Percentiles rank a stretch among this genome's conserved stretches.
phyloP scores from a whole-genome alignment of 2,329 filamentous ascomycete genomes.

The Ophiostoma angusticollis region DNA sequence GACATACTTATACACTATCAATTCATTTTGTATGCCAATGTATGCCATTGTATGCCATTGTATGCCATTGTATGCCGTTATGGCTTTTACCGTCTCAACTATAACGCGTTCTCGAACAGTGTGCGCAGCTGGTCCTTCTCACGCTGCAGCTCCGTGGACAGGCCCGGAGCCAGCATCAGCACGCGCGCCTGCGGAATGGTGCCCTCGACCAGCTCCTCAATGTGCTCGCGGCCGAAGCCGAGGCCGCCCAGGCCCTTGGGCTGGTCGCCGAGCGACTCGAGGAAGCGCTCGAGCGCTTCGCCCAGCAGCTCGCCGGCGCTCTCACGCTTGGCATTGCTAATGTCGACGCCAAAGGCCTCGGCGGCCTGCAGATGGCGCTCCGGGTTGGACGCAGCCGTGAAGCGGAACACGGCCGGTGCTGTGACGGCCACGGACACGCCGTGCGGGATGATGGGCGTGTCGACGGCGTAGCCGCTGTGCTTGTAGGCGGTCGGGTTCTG shows the following conservation, averaged over 20 bases:
- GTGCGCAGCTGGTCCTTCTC: slow-evolving; percentile 59
- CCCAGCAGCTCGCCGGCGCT: slow-evolving; percentile 79
- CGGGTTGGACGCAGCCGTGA: slow-evolving; percentile 55
- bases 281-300: slow-evolving; percentile 70
- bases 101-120: slow-evolving; percentile 51
- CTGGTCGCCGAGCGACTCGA: slow-evolving; percentile 77
- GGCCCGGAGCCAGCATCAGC: slow-evolving; percentile 75
- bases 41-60: too few species aligned
- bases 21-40: too few species aligned
- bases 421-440: slow-evolving; percentile 66
- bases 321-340: slow-evolving; percentile 75
- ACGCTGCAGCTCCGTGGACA: slow-evolving; percentile 55
- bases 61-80: too few species aligned
- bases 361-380: slow-evolving; percentile 66
- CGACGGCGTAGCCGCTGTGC: slow-evolving; percentile 73
- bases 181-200: slow-evolving; percentile 88
- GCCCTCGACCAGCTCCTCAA: slow-evolving; percentile 80
- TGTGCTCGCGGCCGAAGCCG: slow-evolving; percentile 62
- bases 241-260: slow-evolving; percentile 72
- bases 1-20: too few species aligned
- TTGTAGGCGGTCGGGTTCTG: slow-evolving; percentile 78
- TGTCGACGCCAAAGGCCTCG: slow-evolving; percentile 42
- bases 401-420: slow-evolving; percentile 37
- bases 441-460: slow-evolving; percentile 75
- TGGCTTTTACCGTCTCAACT: too few species aligned